These are phyloP conservation scores for Erigeron canadensis DNA, from an alignment of 129 eudicot species.

Conservation along the genomic window DNA sequence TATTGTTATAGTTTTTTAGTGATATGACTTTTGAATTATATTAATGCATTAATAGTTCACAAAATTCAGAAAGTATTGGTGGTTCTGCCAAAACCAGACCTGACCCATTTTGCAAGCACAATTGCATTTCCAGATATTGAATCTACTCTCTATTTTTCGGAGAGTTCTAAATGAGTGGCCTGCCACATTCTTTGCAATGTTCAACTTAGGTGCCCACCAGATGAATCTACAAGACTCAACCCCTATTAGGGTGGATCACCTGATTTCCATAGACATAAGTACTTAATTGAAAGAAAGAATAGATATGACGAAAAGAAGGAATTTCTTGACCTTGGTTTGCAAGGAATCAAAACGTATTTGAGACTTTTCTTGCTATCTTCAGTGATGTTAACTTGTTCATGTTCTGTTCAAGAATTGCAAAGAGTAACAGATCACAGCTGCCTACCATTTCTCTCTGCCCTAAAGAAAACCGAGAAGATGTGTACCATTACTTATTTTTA, in stretches of 20 bases:
- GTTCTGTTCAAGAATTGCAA: constrained; percentile 95
- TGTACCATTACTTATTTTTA: constrained; percentile 30
- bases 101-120: too few relatives aligned
- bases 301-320: constrained; percentile 88
- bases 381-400: constrained; percentile 87
- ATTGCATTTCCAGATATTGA: constrained; percentile 14
- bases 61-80: too few relatives aligned
- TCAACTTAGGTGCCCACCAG: constrained; percentile 74
- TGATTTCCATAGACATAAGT: constrained; percentile 82
- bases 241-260: constrained; percentile 47
- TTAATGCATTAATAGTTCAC: too few relatives aligned
- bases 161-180: constrained; percentile 90
- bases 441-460: constrained; percentile 49
- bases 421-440: constrained; percentile 73
- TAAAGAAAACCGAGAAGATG: constrained; percentile 9
- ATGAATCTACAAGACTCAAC: constrained; percentile 45
- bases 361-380: constrained; percentile 88
- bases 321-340: constrained; percentile 90
- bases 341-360: constrained; percentile 84
- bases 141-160: constrained; percentile 37
- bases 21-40: too few relatives aligned
- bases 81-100: too few relatives aligned
- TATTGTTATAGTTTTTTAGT: too few relatives aligned
- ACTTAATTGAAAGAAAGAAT: constrained; percentile 69
- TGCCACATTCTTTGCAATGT: constrained; percentile 68